These are phyloP conservation scores for Hydrangea macrophylla DNA, from an alignment of 148 eudicot genomes.

Conservation along the genomic window DNA sequence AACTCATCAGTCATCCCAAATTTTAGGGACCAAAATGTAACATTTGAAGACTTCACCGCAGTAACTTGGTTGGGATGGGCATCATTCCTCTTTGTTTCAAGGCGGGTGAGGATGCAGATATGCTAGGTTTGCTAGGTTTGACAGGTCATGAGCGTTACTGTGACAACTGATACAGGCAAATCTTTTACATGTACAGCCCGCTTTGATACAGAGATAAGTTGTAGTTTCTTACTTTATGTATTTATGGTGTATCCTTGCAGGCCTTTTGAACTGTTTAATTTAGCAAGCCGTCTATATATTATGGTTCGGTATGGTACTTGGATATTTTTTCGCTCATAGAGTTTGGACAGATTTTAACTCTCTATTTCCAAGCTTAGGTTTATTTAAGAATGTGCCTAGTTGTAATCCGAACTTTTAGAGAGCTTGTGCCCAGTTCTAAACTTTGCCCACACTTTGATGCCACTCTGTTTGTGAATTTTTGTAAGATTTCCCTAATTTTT, in stretches of 20 bases:
- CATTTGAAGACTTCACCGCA: slow-evolving; percentile 95
- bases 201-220: slow-evolving; percentile 88
- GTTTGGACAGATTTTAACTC: too few relatives aligned
- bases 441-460: not conserved
- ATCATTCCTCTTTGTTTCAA: slow-evolving; percentile 94
- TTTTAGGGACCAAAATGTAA: too few relatives aligned
- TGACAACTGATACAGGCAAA: slow-evolving; percentile 78
- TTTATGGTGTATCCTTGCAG: not conserved
- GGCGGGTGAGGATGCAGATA: slow-evolving; percentile 91
- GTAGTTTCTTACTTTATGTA: not conserved
- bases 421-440: not conserved
- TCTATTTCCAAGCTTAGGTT: not conserved
- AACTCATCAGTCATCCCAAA: too few relatives aligned
- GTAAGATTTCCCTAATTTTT: too few relatives aligned
- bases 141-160: slow-evolving; percentile 90
- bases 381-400: not conserved
- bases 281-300: not conserved
- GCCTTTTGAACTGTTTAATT: not conserved
- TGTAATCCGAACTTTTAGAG: not conserved
- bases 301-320: not conserved
- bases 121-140: slow-evolving; percentile 87
- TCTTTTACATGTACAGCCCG: slow-evolving; percentile 85
- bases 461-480: not conserved
- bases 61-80: slow-evolving; percentile 98
- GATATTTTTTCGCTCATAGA: not conserved